A percentile compares a stretch with the other conserved stretches of the same genome.
These are phyloP conservation scores for Lentinula novae-zelandiae DNA, from an alignment of 1,284 basidiomycete species.

Conservation along the genomic window DNA sequence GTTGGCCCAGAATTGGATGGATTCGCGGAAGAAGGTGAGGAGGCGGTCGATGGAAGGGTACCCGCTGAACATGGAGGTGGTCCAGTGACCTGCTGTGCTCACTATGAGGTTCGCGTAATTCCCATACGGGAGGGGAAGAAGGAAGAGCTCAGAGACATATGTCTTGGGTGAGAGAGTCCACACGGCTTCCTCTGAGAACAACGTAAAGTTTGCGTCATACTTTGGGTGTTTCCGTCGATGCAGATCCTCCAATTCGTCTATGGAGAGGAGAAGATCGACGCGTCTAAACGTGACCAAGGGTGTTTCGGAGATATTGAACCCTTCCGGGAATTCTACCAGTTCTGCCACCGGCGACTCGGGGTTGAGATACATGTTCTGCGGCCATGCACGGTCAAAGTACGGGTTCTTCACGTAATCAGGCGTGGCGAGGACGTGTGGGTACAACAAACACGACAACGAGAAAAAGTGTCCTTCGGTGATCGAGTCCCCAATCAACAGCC, in stretches of 20 bases:
- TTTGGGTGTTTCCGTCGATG: conserved; percentile 30
- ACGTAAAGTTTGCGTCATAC: conserved; percentile 24
- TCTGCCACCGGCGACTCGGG: conserved; percentile 46
- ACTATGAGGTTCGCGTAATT: conserved; percentile 59
- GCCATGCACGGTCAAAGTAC: conserved; percentile 58
- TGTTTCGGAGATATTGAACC: conserved; percentile 51
- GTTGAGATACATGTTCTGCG: conserved; percentile 58
- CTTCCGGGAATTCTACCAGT: conserved; percentile 38
- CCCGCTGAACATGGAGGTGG: conserved; percentile 43
- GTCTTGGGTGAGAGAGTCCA: conserved; percentile 51
- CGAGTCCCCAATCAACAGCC: conserved; percentile 49
- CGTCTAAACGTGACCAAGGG: conserved; percentile 63
- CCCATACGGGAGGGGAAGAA: conserved; percentile 38
- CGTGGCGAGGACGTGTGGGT: conserved; percentile 61
- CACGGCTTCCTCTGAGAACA: conserved; percentile 52
- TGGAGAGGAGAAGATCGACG: conserved; percentile 54
- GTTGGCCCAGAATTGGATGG: conserved; percentile 50
- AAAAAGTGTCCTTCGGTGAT: conserved; percentile 54
- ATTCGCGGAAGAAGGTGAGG: conserved; percentile 48
- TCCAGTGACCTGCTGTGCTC: conserved; percentile 68
- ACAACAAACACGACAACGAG: conserved; percentile 60
- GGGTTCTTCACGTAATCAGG: conserved; percentile 52
- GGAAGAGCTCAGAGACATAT: conserved; percentile 47
- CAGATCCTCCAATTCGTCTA: conserved; percentile 43
- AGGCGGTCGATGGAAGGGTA: conserved; percentile 37